Base-by-base conservation (phyloP, 2,329 filamentous ascomycete genomes). In the Pseudocercospora cruenta region DNA sequence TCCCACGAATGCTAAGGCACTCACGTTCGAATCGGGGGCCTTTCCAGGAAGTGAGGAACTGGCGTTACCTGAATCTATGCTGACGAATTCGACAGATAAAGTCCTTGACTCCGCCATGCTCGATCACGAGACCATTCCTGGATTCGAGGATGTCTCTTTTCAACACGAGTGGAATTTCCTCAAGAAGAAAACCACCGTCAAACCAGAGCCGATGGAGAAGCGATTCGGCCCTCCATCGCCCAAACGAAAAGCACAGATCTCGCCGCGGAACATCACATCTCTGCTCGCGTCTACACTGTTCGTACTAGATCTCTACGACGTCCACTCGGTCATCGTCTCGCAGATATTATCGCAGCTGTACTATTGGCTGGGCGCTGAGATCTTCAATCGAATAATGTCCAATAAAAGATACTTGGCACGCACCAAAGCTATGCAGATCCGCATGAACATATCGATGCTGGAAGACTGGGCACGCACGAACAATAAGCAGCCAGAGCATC, bases 131-230 rank as follows among this genome's bases (percentile, higher is more conserved):
- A 97, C 94, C 0, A 99, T 99, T 69, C 94, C 95, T 1, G 95
- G 95, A 0, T 95, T 99, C 71, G 94, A 98, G 76, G 94, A 97
- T 75, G 93, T 99, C 66, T 90, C 93, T 5, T 99, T 99, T 75
- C 94, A 98, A 77, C 94, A 98, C 76, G 95, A 99, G 78, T 99
- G 95, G 95, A 97, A 97, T 74, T 86, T 99, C 43, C 96, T 99
- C 81, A 94, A 95, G 76, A 88, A 91, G 64, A 98, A 97, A 79
- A 88, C 91, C 67, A 93, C 96, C 72, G 89, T 93, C 45, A 96
- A 97, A 79, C 81, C 93, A 62, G 93, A 98, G 77, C 93, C 94
- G 0, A 84, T 91, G 1, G 94, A 97, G 79, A 97, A 96, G 80
- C 88, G 93, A 51, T 94, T 94, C 75, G 88, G 94, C 47, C 95